Evolutionary conservation across 805 yeast genomes (phyloP).

Genomic region (Metschnikowia matae): DNA sequence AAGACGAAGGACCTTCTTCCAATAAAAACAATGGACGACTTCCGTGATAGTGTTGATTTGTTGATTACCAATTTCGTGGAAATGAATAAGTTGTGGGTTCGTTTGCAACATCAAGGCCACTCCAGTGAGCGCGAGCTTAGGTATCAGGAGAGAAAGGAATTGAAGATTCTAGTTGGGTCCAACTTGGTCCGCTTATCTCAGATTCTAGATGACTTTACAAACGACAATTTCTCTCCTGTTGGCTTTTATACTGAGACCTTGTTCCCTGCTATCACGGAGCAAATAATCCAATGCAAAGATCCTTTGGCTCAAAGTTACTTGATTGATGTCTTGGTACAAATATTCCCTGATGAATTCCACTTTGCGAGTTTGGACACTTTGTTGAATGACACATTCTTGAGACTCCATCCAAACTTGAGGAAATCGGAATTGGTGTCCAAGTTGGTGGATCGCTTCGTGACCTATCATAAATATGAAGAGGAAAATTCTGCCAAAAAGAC

Average conservation of each 20-base stretch:
- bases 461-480: constrained; percentile 33
- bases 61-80: constrained; percentile 85
- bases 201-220: constrained; percentile 65
- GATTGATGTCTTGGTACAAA: constrained; percentile 87
- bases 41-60: constrained; percentile 71
- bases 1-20: constrained; percentile 68
- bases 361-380: constrained; percentile 64
- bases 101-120: constrained; percentile 94
- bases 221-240: constrained; percentile 30
- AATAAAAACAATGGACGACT: constrained; percentile 31
- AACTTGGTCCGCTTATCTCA: constrained; percentile 87
- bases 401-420: constrained; percentile 67
- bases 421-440: constrained; percentile 63
- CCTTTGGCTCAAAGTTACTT: constrained; percentile 88
- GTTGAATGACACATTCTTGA: constrained; percentile 55
- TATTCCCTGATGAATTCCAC: constrained; percentile 92
- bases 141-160: constrained; percentile 75
- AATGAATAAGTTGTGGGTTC: constrained; percentile 97
- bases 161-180: constrained; percentile 89
- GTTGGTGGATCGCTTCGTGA: constrained; percentile 66
- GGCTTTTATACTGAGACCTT: constrained; percentile 45
- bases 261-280: constrained; percentile 80
- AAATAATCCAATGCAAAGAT: constrained; percentile 88
- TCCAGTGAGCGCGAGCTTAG: constrained; percentile 74
- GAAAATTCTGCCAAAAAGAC: constrained; percentile 9